Percentiles rank a stretch among this genome's conserved stretches.
phyloP scores from a whole-genome alignment of 2,329 filamentous ascomycete species.

The Sporothrix variecibatus region DNA sequence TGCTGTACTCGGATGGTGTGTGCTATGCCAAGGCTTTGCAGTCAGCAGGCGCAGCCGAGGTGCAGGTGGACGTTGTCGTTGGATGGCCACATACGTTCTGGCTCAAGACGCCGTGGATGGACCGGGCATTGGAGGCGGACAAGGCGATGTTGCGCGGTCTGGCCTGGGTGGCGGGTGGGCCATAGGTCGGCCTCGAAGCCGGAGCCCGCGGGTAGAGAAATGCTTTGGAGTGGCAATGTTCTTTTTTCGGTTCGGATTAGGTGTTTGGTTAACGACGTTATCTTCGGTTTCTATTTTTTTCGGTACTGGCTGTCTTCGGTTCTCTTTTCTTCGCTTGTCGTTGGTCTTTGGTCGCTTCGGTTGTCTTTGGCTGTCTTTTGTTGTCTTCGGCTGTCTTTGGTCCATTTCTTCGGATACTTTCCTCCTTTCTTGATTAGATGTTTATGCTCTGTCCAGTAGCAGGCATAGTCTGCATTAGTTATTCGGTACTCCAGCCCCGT shows the following conservation, averaged over 20 bases:
- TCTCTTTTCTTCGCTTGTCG: neutral
- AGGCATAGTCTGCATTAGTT: neutral
- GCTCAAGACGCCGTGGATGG: slow-evolving; percentile 48
- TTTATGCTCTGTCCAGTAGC: neutral
- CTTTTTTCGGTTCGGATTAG: neutral
- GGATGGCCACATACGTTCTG: slow-evolving; percentile 58
- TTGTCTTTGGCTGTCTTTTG: neutral
- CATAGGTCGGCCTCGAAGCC: neutral
- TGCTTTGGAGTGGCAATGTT: neutral
- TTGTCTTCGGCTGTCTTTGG: slow-evolving; percentile 11
- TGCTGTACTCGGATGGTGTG: slow-evolving; percentile 53
- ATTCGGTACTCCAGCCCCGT: neutral
- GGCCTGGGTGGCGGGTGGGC: slow-evolving; percentile 41
- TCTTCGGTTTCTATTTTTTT: neutral
- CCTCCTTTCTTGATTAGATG: neutral
- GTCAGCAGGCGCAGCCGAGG: slow-evolving; percentile 41
- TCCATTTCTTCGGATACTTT: neutral
- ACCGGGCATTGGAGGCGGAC: slow-evolving; percentile 46
- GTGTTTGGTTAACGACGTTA: neutral
- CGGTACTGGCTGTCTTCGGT: neutral
- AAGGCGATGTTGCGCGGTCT: slow-evolving; percentile 45
- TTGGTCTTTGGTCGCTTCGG: slow-evolving; percentile 8
- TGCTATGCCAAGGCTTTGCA: slow-evolving; percentile 50
- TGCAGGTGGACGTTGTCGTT: slow-evolving; percentile 45
- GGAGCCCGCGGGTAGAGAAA: neutral